phyloP scores from a whole-genome alignment of 176 grass and related monocot genomes.

The Phoenix roebelenii region DNA sequence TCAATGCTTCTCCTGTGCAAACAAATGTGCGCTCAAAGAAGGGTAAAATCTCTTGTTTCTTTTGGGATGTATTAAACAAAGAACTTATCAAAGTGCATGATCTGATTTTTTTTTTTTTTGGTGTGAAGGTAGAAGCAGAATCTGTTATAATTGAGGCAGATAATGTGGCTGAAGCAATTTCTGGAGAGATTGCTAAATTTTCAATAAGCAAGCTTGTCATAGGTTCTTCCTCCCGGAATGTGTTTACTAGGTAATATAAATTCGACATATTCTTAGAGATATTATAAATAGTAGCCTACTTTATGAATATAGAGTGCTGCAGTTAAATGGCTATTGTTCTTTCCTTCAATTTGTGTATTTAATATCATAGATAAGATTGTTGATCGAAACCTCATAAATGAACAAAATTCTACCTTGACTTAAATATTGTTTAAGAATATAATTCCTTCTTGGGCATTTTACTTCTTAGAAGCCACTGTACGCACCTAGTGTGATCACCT shows the following conservation, averaged over 20 bases:
- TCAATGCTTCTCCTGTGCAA: constrained; percentile 49
- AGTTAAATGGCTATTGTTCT: too few relatives aligned
- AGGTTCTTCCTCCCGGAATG: constrained; percentile 53
- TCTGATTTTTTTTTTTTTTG: constrained; percentile 3
- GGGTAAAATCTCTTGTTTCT: constrained; percentile 20
- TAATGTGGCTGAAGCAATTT: constrained; percentile 53
- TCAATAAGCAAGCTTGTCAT: constrained; percentile 58
- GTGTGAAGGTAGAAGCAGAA: constrained; percentile 66
- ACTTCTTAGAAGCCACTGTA: too few relatives aligned
- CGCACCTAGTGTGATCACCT: too few relatives aligned
- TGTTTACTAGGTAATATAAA: constrained; percentile 51
- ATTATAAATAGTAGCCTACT: too few relatives aligned
- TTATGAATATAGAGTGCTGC: too few relatives aligned
- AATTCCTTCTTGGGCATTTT: too few relatives aligned
- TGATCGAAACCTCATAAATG: too few relatives aligned
- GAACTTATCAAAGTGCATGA: not conserved
- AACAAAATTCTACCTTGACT: too few relatives aligned
- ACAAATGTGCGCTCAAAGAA: constrained; percentile 54
- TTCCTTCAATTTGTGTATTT: too few relatives aligned
- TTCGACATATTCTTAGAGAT: too few relatives aligned
- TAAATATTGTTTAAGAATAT: too few relatives aligned
- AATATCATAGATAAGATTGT: too few relatives aligned
- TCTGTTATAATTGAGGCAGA: constrained; percentile 64
- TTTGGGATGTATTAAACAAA: not conserved
- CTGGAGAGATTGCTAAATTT: constrained; percentile 54